Base-by-base conservation (phyloP, 768 basidiomycete species). In the Trametes villosa region DNA sequence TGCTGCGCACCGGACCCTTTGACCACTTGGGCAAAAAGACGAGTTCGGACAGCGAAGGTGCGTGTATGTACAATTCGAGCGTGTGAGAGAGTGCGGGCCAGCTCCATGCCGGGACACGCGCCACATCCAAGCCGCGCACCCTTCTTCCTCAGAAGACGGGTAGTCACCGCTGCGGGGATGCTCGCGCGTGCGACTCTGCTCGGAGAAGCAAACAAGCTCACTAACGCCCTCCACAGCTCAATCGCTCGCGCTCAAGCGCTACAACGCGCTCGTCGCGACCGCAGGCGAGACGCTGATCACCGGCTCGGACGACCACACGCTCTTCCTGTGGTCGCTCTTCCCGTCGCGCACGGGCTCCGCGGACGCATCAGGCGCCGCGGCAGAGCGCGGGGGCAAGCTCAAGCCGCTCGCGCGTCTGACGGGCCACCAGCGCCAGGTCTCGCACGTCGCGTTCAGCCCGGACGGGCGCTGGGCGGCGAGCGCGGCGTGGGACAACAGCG, bases 301-400 rank as follows among this genome's bases (percentile, higher is more conserved):
- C 6, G 96, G 95, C 22, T 98, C 96, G 4, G 96, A 99, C 72
- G 96, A 99, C 73, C 96, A 98, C 74, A 99, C 96, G 0, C 86
- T 98, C 50, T 98, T 96, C 83, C 83, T 99, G 13, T 98, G 95
- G 96, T 90, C 93, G 31, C 78, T 88, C 41, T 91, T 94, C 79
- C 80, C 86, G 20, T 78, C 73, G 45, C 65, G 67, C 34, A 60
- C 73, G n/a, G 59, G 80, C 29, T 67, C 77, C 45, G 64, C 67
- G 31, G 54, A 72, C 9, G 53, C 74, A 71, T 48, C 77, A 69
- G 83, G 53, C 56, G 80, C 67, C 62, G 73, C 74, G 44, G 69
- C 71, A 12, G 66, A 74, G 50, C 73, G 73, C 46, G 75, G 75
- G 20, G 78, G 81, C 11, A 85, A 83, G 68, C 80, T 83, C 36